phyloP scores from a whole-genome alignment of 768 basidiomycete genomes.

The Flagelloscypha sp. region DNA sequence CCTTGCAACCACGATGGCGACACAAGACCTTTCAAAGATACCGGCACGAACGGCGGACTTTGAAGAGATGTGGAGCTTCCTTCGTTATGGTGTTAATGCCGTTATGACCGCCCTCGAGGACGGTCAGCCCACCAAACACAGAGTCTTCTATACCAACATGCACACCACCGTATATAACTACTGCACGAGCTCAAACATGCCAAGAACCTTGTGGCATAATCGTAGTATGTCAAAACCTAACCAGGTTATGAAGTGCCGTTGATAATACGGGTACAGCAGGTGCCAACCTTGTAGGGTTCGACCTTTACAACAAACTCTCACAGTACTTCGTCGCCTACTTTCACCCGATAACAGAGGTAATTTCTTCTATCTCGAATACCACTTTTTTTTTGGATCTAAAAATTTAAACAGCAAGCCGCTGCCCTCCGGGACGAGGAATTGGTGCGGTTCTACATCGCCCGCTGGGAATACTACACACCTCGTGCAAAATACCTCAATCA shows the following conservation, averaged over 20 bases:
- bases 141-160: conserved; percentile 56
- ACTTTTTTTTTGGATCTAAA: conserved; percentile 6
- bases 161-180: conserved; percentile 74
- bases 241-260: too few relatives aligned
- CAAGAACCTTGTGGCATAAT: conserved; percentile 13
- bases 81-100: conserved; percentile 47
- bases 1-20: conserved; percentile 6
- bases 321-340: conserved; percentile 85
- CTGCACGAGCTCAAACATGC: conserved; percentile 58
- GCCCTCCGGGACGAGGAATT: conserved; percentile 78
- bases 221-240: not conserved
- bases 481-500: conserved; percentile 97
- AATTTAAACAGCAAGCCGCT: conserved; percentile 57
- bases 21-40: conserved; percentile 14
- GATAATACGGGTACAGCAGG: conserved; percentile 35
- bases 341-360: conserved; percentile 47
- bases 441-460: conserved; percentile 80
- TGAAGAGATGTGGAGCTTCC: conserved; percentile 14
- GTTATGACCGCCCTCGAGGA: conserved; percentile 59
- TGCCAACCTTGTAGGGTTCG: conserved; percentile 93
- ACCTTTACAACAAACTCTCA: conserved; percentile 92
- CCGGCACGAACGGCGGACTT: conserved; percentile 15
- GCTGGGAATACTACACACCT: conserved; percentile 96
- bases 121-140: conserved; percentile 51
- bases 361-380: conserved; percentile 4